These are phyloP conservation scores for Butyriboletus loyo DNA, from an alignment of 768 basidiomycete species.

Conservation along the genomic window DNA sequence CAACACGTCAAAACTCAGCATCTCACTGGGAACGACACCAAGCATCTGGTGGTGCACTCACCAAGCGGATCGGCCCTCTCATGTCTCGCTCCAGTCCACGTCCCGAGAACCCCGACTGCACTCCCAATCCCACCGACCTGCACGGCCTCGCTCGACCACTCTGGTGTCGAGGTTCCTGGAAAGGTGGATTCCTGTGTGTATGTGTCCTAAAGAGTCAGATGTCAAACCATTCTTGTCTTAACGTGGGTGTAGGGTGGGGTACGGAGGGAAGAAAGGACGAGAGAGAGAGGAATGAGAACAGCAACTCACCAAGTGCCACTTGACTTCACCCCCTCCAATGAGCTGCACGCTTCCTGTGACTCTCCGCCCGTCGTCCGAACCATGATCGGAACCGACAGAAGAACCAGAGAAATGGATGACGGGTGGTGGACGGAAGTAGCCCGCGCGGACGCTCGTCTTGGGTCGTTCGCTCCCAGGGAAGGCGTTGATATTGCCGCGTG, in stretches of 20 bases:
- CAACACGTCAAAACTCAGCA: not conserved
- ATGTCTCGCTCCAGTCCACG: slow-evolving; percentile 54
- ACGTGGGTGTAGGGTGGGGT: not conserved
- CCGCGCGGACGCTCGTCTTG: slow-evolving; percentile 15
- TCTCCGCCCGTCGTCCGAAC: slow-evolving; percentile 31
- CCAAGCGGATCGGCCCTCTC: slow-evolving; percentile 44
- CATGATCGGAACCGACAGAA: slow-evolving; percentile 38
- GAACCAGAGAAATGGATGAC: slow-evolving; percentile 51
- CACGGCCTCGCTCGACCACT: slow-evolving; percentile 56
- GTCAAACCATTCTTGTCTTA: not conserved
- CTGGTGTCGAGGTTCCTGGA: slow-evolving; percentile 31
- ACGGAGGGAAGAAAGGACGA: not conserved
- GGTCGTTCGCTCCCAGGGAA: not conserved
- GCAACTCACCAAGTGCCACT: slow-evolving; percentile 48
- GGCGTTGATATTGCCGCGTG: slow-evolving; percentile 10
- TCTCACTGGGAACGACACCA: not conserved
- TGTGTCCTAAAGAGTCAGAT: slow-evolving; percentile 14
- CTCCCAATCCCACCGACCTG: slow-evolving; percentile 56
- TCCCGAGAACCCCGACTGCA: slow-evolving; percentile 49
- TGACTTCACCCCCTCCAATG: slow-evolving; percentile 46
- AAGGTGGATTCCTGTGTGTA: slow-evolving; percentile 32
- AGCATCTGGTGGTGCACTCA: slow-evolving; percentile 14
- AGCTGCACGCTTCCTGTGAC: slow-evolving; percentile 46
- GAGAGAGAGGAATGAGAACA: not conserved
- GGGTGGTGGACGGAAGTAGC: slow-evolving; percentile 37